Conservation (phyloP, 2,329 filamentous ascomycete species). For the Microsporum audouinii region DNA sequence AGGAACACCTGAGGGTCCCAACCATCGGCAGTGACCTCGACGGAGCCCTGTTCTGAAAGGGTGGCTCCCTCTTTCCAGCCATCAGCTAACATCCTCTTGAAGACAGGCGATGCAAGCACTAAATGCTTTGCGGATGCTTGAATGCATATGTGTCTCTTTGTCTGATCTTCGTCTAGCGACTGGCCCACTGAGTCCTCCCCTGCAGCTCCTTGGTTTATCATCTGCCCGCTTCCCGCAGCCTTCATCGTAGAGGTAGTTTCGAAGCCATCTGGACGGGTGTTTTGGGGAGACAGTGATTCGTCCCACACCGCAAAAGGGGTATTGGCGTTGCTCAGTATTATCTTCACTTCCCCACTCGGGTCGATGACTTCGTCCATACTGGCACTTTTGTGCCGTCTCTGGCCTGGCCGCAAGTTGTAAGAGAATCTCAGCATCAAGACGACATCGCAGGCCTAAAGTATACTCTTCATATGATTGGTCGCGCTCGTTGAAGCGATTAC, state of each 20-base stretch:
- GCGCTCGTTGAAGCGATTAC: too few species aligned
- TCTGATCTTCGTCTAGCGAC: not conserved
- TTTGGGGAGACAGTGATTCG: not conserved
- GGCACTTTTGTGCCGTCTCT: not conserved
- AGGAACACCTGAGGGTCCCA: not conserved
- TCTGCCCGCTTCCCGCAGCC: too few species aligned
- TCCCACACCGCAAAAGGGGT: not conserved
- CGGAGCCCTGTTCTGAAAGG: not conserved
- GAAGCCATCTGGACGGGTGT: too few species aligned
- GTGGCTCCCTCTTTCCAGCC: not conserved
- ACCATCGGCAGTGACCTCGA: not conserved
- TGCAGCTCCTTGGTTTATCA: not conserved
- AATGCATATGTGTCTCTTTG: not conserved
- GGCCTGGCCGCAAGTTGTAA: too few species aligned
- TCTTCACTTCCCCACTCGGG: not conserved
- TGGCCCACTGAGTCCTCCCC: not conserved
- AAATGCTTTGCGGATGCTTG: not conserved
- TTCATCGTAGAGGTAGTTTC: too few species aligned
- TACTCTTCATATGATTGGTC: too few species aligned
- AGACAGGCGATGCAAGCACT: not conserved
- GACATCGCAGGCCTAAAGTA: too few species aligned
- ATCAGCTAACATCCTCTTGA: not conserved
- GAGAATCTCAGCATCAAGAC: too few species aligned
- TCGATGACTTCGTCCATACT: not conserved
- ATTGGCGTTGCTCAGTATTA: not conserved